Evolutionary conservation across 371 early-diverging fungal genomes (phyloP).

Genomic region (Astathelohania contejeani): DNA sequence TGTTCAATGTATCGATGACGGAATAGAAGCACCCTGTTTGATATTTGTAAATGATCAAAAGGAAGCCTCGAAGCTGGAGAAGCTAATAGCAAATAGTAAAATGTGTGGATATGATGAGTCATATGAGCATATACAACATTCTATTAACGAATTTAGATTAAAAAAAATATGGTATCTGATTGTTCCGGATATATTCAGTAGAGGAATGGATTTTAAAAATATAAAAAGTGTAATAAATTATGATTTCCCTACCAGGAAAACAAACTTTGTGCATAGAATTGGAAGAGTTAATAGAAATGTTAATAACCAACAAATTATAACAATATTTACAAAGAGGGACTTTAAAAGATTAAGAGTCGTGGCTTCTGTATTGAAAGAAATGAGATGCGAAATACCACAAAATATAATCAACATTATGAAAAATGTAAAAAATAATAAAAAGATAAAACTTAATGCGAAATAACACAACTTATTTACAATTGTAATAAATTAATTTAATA

Average conservation of each 20-base stretch:
- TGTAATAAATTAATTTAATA: too few species aligned
- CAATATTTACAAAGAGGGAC: slow-evolving; percentile 23
- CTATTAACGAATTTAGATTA: slow-evolving; percentile 8
- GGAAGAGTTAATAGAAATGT: slow-evolving; percentile 42
- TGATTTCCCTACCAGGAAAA: slow-evolving; percentile 33
- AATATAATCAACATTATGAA: slow-evolving; percentile 5
- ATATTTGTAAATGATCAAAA: slow-evolving; percentile 17
- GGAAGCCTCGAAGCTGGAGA: not conserved
- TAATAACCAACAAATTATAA: slow-evolving; percentile 22
- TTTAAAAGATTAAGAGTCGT: slow-evolving; percentile 6
- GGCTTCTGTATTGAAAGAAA: slow-evolving; percentile 11
- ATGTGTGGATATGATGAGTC: too few species aligned
- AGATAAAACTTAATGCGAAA: not conserved
- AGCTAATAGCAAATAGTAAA: slow-evolving; percentile 4
- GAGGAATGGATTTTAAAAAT: slow-evolving; percentile 38
- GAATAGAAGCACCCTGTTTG: slow-evolving; percentile 8
- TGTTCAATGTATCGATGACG: slow-evolving; percentile 12
- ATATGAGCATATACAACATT: not conserved
- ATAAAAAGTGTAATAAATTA: slow-evolving; percentile 34
- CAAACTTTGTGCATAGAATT: slow-evolving; percentile 36
- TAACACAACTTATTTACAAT: too few species aligned
- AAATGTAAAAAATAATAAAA: not conserved
- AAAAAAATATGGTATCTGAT: slow-evolving; percentile 30
- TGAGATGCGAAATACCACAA: slow-evolving; percentile 2
- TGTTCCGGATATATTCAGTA: slow-evolving; percentile 29